Evolutionary conservation across 140 eudicot genomes (phyloP), one percentile per base, ranked within the genome.

Genomic region (Senecio squalidus): DNA sequence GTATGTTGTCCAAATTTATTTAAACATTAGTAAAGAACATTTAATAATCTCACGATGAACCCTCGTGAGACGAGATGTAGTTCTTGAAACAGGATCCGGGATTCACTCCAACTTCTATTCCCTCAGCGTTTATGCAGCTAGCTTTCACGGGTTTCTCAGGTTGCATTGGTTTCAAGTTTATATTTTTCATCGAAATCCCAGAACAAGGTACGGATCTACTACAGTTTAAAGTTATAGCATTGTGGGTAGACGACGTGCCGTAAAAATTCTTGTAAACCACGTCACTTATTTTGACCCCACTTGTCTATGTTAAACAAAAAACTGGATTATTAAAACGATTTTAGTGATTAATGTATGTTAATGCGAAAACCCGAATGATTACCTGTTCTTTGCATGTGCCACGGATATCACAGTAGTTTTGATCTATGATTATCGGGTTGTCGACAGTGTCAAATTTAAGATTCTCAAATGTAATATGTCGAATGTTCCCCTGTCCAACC

Each of bases 361-460:
- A 47, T 34, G 43, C 17, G 10, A 62, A 22, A 29, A 15, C 6
- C 14, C 3, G 9, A 6, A 22, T 44, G 22, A 49, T 57, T 72
- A 73, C 83, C 75, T 13, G 21, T 71, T 78, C 77, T 47, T 63
- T 40, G 77, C 89, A 83, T 13, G 41, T 40, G 16, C 81, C 77
- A 3, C 75, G 74, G 0, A 75, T 68, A 3, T 61, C 68, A 23
- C 94, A 81, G 40, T 81, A 88, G 60, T 78, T 67, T 70, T 88
- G 95, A 74, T 84, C 97, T 25, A 89, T 89, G 55, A 89, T 82
- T 46, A 89, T 62, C 4, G 95, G 97, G 64, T 80, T 74, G 56
- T 79, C 36, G 39, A 85, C 91, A 0, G 22, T 8, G 39, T 66
- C 51, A 56, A 89, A 81, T 34, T 28, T 13, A 3, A 84, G 64